Evolutionary conservation across 192 early-diverging fungal species (phyloP).

Genomic region (Coemansia erecta): DNA sequence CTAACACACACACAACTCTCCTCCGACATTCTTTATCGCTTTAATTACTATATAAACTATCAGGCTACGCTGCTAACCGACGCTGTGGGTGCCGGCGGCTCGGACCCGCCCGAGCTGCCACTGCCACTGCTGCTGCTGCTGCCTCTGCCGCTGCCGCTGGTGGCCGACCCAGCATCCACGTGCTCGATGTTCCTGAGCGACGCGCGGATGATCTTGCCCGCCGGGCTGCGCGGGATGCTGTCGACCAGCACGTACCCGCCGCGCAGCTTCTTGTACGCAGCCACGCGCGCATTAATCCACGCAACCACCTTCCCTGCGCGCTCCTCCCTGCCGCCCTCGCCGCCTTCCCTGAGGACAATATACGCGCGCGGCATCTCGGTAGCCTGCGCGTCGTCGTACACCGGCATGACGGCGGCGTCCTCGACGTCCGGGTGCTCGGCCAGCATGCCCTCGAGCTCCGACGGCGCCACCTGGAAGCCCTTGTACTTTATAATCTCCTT

Average conservation of each 20-base stretch:
- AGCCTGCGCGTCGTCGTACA: constrained; percentile 61
- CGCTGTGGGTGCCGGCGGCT: not conserved
- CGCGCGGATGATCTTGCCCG: constrained; percentile 81
- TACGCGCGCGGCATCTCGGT: constrained; percentile 80
- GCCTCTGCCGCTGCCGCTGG: no score
- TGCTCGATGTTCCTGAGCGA: constrained; percentile 58
- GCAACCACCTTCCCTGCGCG: constrained; percentile 51
- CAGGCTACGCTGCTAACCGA: no score
- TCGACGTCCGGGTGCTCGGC: constrained; percentile 67
- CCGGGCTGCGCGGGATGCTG: constrained; percentile 70
- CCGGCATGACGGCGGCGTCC: constrained; percentile 68
- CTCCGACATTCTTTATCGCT: not conserved
- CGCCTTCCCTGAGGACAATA: constrained; percentile 57
- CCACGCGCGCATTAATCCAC: constrained; percentile 63
- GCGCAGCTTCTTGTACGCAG: constrained; percentile 72
- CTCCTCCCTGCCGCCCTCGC: constrained; percentile 42
- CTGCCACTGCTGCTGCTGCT: not conserved
- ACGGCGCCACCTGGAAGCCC: constrained; percentile 75
- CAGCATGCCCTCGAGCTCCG: constrained; percentile 79
- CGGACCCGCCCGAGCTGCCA: not conserved
- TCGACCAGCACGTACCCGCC: constrained; percentile 75
- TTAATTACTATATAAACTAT: no score
- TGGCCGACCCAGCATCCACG: no score
- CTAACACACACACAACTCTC: constrained; percentile 44
- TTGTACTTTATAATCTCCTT: constrained; percentile 95